A percentile compares a stretch with the other conserved stretches of the same genome.
phyloP scores from a whole-genome alignment of 2,329 filamentous ascomycete genomes.

The Xylaria multiplex region DNA sequence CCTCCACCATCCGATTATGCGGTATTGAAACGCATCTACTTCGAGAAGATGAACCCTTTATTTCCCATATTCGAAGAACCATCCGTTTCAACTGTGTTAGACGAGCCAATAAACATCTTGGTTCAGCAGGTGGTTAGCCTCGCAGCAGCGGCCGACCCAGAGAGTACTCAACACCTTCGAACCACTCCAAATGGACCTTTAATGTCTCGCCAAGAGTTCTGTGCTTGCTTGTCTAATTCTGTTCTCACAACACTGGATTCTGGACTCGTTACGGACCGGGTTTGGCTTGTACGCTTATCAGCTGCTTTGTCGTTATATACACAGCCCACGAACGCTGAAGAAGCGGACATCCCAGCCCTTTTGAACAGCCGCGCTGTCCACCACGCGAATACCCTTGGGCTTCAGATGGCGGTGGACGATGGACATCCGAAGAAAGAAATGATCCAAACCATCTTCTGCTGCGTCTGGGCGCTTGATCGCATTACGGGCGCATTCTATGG shows the following conservation, averaged over 20 bases:
- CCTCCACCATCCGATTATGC: slow-evolving; percentile 60
- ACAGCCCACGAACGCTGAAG: slow-evolving; percentile 64
- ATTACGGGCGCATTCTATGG: slow-evolving; percentile 70
- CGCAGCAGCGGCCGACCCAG: slow-evolving; percentile 62
- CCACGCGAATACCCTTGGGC: slow-evolving; percentile 65
- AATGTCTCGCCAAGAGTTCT: slow-evolving; percentile 59
- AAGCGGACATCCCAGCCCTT: slow-evolving; percentile 65
- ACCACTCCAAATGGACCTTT: slow-evolving; percentile 54
- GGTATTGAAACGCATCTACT: slow-evolving; percentile 58
- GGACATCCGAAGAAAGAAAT: slow-evolving; percentile 53
- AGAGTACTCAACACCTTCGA: slow-evolving; percentile 57
- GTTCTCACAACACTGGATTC: slow-evolving; percentile 63
- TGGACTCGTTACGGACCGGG: slow-evolving; percentile 63
- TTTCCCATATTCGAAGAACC: slow-evolving; percentile 61
- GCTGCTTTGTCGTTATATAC: slow-evolving; percentile 67
- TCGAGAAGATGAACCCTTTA: slow-evolving; percentile 65
- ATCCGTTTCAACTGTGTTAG: slow-evolving; percentile 42
- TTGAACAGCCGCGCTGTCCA: slow-evolving; percentile 65
- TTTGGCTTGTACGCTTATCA: slow-evolving; percentile 64
- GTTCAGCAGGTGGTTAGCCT: slow-evolving; percentile 66
- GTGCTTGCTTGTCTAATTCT: slow-evolving; percentile 59
- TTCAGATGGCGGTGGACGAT: slow-evolving; percentile 59
- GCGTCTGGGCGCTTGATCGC: slow-evolving; percentile 69
- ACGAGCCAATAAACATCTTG: slow-evolving; percentile 51
- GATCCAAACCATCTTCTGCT: slow-evolving; percentile 61